These are phyloP conservation scores for Bipolaris gigantea DNA, from an alignment of 2,329 filamentous ascomycete species.

Conservation along the genomic window DNA sequence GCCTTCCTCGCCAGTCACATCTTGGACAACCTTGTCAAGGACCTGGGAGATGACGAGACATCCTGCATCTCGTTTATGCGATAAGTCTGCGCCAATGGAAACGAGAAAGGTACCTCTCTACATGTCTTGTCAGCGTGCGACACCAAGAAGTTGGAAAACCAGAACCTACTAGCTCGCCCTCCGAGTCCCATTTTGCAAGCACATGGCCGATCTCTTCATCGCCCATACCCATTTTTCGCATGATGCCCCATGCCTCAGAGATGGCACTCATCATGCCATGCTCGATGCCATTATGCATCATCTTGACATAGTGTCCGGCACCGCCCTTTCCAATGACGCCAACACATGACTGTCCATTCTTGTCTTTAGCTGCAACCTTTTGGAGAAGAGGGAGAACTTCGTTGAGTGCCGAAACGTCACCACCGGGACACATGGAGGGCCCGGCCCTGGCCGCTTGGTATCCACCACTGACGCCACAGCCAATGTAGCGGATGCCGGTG, in stretches of 20 bases:
- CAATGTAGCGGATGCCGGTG: conserved; percentile 66
- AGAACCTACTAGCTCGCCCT: conserved; percentile 56
- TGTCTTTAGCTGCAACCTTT: conserved; percentile 65
- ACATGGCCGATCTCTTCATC: conserved; percentile 64
- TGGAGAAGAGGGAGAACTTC: conserved; percentile 63
- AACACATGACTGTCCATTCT: conserved; percentile 62
- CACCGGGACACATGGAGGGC: conserved; percentile 68
- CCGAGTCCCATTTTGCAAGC: conserved; percentile 62
- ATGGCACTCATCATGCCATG: conserved; percentile 70
- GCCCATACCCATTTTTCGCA: conserved; percentile 60
- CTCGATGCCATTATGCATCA: conserved; percentile 76
- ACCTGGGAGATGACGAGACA: conserved; percentile 61
- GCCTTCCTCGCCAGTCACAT: conserved; percentile 66
- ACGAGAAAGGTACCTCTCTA: conserved; percentile 62
- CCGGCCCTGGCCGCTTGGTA: conserved; percentile 69
- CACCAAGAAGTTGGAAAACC: not conserved
- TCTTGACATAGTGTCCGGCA: conserved; percentile 72
- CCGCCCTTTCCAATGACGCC: conserved; percentile 63
- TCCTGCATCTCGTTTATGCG: conserved; percentile 51
- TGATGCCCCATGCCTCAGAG: conserved; percentile 66
- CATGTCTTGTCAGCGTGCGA: conserved; percentile 2
- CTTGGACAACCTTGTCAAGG: conserved; percentile 72
- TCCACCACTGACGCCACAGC: conserved; percentile 69
- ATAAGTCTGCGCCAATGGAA: conserved; percentile 64
- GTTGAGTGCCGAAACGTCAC: conserved; percentile 60